Base-by-base conservation (phyloP, 106 monocot genomes). In the Allium fistulosum region DNA sequence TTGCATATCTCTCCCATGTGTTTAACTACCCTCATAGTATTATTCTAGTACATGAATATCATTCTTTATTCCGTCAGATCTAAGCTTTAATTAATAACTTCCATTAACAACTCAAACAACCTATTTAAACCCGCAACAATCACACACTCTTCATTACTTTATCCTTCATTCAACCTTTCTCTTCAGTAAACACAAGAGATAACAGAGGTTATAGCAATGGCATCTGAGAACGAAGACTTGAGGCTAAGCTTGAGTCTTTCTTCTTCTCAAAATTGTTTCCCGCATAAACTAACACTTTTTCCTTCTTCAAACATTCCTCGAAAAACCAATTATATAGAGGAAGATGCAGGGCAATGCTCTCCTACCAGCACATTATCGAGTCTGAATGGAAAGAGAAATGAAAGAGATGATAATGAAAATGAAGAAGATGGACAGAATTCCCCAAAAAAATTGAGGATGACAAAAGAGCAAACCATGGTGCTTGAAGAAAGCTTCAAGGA, bases 401-500 rank as follows among this genome's bases (percentile, higher is more conserved):
- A 70, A 45, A 59, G 59, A 16, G 70, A 70, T 49, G 70, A 58
- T 45, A 45, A 59, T 7, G 70, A 59, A 7, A 48, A 22, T 5
- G 70, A 59, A 2, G 70, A 70, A 45, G 70, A 70, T 10, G 70
- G 70, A 7, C 48, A 70, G 17, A 60, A 60, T 10, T 58, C 70
- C 17, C 48, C 59, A 7, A 70, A 70, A 45, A 70, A 70, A 57
- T 49, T 70, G 18, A 58, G 70, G 59, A 58, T 70, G 17, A 59
- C 70, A 8, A 70, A 70, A 46, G 70, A 49, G 17, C 70, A 70
- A 59, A 60, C 59, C 3, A 16, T 13, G 9, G 28, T 60, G 7
- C 70, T 70, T 2, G 70, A 70, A 60, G 70, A 70, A 22, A 60
- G 59, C 48, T 70, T 70, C 59, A 70, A 60, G 58, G 70, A 58